A percentile compares a stretch with the other conserved stretches of the same genome.
These are phyloP conservation scores for Mortierella sp. DNA, from an alignment of 371 early-diverging fungal species.

Conservation along the genomic window DNA sequence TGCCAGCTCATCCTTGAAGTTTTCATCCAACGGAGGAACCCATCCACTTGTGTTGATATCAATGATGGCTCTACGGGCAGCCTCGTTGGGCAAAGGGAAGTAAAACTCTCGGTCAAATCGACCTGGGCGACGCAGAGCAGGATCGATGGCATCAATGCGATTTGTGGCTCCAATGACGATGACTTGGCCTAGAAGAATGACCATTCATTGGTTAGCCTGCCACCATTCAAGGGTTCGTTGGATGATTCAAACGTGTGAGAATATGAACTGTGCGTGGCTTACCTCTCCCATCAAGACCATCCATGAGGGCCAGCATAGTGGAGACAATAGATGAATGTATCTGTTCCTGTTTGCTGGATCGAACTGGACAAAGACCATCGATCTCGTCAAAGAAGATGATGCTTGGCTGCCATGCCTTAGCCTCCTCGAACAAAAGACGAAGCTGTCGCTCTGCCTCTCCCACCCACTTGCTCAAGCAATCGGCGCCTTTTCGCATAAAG, in stretches of 20 bases:
- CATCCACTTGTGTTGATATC: constrained; percentile 56
- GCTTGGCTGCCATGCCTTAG: constrained; percentile 66
- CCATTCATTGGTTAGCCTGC: too few species aligned
- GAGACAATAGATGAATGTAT: constrained; percentile 76
- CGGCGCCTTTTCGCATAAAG: constrained; percentile 82
- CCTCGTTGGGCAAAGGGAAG: constrained; percentile 64
- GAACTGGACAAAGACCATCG: constrained; percentile 73
- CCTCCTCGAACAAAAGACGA: constrained; percentile 73
- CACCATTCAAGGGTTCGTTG: too few species aligned
- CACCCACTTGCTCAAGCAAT: constrained; percentile 84
- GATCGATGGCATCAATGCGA: constrained; percentile 68
- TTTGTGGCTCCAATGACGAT: constrained; percentile 76
- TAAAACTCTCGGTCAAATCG: constrained; percentile 76
- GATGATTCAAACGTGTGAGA: too few species aligned
- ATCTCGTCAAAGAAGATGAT: constrained; percentile 79
- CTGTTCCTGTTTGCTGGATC: constrained; percentile 71
- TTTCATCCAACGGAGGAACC: constrained; percentile 50
- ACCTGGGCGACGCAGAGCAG: constrained; percentile 76
- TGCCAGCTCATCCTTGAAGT: constrained; percentile 54
- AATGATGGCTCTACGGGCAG: constrained; percentile 58
- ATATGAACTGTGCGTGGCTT: constrained; percentile 1
- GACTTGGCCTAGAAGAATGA: constrained; percentile 59
- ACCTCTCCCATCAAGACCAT: constrained; percentile 78
- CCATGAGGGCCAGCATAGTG: constrained; percentile 76
- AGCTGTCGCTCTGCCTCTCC: constrained; percentile 84